Conservation (phyloP, 1,139 yeast genomes). For the Arxiozyma bovina region DNA sequence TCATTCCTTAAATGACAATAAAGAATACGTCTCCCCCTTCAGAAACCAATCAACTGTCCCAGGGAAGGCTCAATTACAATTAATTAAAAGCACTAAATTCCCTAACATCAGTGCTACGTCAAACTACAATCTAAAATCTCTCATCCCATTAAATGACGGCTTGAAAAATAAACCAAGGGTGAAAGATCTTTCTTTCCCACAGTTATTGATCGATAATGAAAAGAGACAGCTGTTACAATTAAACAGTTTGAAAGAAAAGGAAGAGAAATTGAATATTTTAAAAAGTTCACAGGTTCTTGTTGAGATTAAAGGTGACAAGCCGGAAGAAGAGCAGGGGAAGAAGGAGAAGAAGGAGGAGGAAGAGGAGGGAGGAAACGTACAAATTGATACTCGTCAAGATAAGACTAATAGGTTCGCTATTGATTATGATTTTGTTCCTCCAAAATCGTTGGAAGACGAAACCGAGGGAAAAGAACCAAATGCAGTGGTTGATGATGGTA, state of each 20-base stretch:
- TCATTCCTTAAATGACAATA: not conserved
- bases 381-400: not conserved
- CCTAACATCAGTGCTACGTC: constrained; percentile 26
- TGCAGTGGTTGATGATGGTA: not conserved
- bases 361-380: not conserved
- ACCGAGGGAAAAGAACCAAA: not conserved
- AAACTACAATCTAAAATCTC: constrained; percentile 12
- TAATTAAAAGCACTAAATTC: constrained; percentile 18
- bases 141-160: constrained; percentile 8
- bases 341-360: constrained; percentile 1
- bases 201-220: constrained; percentile 22
- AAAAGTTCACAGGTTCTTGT: constrained; percentile 20
- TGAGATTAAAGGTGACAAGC: constrained; percentile 12
- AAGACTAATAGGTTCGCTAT: constrained; percentile 1
- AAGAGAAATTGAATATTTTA: constrained; percentile 17
- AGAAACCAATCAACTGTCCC: constrained; percentile 2
- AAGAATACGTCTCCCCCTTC: constrained; percentile 13
- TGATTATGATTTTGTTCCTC: constrained; percentile 7
- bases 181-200: constrained; percentile 25
- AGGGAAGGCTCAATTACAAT: constrained; percentile 12
- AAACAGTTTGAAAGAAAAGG: constrained; percentile 20
- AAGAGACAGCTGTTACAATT: constrained; percentile 17
- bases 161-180: constrained; percentile 17
- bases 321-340: no score
- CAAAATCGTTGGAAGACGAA: not conserved